Conservation (phyloP, 2,329 filamentous ascomycete genomes). For the Eurotiales sp. region DNA sequence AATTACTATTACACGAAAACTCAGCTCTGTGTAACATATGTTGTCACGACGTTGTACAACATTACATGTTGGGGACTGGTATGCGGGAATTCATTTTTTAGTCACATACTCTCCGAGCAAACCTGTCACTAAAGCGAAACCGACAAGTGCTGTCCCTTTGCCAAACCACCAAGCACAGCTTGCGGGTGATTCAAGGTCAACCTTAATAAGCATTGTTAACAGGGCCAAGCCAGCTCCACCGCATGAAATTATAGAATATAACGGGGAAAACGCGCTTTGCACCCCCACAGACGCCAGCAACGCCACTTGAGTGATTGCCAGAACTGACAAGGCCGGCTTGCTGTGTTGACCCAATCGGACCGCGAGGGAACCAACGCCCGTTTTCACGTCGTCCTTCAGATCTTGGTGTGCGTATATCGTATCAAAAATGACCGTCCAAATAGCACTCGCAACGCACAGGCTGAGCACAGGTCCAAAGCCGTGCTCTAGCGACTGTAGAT, state of each 20-base stretch:
- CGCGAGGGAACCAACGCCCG: not conserved
- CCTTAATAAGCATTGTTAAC: conserved; percentile 5
- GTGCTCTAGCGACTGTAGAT: not conserved
- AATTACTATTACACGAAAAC: too few species aligned
- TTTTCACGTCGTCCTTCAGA: not conserved
- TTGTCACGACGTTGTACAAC: too few species aligned
- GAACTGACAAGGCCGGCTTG: not conserved
- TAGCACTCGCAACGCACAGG: conserved; percentile 49
- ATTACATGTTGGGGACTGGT: too few species aligned
- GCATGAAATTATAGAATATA: conserved; percentile 12
- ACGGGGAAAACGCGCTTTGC: not conserved
- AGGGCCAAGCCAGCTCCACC: conserved; percentile 2
- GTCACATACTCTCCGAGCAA: conserved; percentile 14
- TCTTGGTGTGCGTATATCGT: conserved; percentile 64
- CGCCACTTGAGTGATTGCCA: conserved; percentile 2
- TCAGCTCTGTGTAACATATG: too few species aligned
- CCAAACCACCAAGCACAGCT: conserved; percentile 18
- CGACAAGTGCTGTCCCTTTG: conserved; percentile 9
- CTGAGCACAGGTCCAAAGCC: not conserved
- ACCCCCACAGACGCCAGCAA: conserved; percentile 1
- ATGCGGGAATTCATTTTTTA: too few species aligned
- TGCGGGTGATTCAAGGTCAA: conserved; percentile 8
- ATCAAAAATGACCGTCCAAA: conserved; percentile 86
- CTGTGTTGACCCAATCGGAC: not conserved
- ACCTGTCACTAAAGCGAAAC: conserved; percentile 7